Percentiles rank a stretch among this genome's conserved stretches.
Evolutionary conservation across 768 basidiomycete genomes (phyloP).

Genomic region (Lentinula aciculospora): DNA sequence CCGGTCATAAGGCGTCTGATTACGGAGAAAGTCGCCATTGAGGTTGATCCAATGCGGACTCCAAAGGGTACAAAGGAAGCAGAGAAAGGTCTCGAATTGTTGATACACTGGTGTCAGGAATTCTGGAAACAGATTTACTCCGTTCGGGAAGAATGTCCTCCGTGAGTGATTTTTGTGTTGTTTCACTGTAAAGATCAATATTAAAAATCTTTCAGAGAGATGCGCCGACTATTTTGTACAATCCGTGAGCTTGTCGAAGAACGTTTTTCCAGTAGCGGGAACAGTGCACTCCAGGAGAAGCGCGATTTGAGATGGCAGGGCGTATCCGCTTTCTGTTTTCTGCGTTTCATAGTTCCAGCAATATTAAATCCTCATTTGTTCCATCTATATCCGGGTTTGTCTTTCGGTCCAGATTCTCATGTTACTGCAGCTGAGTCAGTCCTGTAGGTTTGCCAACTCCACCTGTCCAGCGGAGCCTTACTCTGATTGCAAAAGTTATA

Average conservation of each 20-base stretch:
- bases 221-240: conserved; percentile 63
- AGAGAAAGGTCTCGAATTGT: conserved; percentile 52
- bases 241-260: conserved; percentile 70
- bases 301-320: conserved; percentile 69
- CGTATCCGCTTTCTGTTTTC: conserved; percentile 85
- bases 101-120: conserved; percentile 74
- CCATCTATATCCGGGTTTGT: conserved; percentile 66
- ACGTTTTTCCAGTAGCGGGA: conserved; percentile 38
- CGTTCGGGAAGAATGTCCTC: conserved; percentile 66
- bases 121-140: conserved; percentile 82
- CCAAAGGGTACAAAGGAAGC: conserved; percentile 56
- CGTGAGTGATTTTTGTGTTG: conserved; percentile 36
- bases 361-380: conserved; percentile 87
- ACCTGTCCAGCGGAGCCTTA: conserved; percentile 74
- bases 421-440: conserved; percentile 6
- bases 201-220: conserved; percentile 44
- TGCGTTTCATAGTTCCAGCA: conserved; percentile 86
- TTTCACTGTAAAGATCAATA: not conserved
- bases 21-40: conserved; percentile 69
- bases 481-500: conserved; percentile 82
- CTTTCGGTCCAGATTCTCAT: not conserved
- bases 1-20: conserved; percentile 62
- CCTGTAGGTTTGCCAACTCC: conserved; percentile 56
- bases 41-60: conserved; percentile 73
- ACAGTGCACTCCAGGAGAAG: conserved; percentile 34